A percentile compares a stretch with the other conserved stretches of the same genome.
Conservation (phyloP, 306 rosid species). For the Prunus mume region DNA sequence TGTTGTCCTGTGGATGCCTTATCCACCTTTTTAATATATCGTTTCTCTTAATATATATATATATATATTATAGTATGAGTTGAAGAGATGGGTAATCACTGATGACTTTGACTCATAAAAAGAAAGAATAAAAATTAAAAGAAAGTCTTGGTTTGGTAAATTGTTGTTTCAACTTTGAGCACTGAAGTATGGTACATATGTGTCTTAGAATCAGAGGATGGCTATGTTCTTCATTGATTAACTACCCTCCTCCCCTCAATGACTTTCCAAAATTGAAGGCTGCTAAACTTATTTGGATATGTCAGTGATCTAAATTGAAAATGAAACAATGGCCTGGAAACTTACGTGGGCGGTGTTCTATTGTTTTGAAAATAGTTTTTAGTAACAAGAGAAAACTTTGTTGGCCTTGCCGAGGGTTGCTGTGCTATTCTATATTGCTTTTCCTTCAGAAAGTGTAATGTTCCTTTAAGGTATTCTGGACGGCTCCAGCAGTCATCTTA, state of each 20-base stretch:
- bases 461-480: neutral
- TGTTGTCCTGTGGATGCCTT: too few species aligned
- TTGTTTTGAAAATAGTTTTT: neutral
- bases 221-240: too few species aligned
- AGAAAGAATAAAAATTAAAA: too few species aligned
- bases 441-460: neutral
- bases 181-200: too few species aligned
- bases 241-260: neutral
- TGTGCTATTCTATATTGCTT: neutral
- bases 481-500: neutral
- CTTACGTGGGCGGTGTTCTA: neutral
- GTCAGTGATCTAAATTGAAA: neutral
- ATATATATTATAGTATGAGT: neutral
- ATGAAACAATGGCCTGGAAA: neutral
- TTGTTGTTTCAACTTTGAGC: too few species aligned
- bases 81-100: constrained; percentile 1
- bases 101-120: neutral
- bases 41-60: too few species aligned
- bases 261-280: neutral
- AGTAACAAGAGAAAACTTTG: neutral
- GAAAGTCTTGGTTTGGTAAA: too few species aligned
- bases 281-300: neutral
- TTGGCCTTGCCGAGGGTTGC: neutral
- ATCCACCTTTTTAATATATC: too few species aligned
- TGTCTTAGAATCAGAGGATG: too few species aligned